A percentile compares a stretch with the other conserved stretches of the same genome.
Conservation (phyloP, 805 yeast genomes). For the Danielozyma ontarioensis region DNA sequence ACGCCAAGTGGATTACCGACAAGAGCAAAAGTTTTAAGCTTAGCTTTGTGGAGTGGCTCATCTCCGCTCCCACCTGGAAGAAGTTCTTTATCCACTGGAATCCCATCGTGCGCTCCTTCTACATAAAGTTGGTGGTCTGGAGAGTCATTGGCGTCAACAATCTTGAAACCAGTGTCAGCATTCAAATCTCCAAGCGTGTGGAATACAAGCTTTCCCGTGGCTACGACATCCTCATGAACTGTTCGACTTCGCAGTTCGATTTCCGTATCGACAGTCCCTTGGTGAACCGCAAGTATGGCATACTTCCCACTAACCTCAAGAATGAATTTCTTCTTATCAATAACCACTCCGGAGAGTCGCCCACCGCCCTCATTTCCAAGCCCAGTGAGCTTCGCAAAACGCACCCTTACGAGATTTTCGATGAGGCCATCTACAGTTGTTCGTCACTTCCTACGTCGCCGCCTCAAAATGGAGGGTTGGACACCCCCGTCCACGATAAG, state of each 20-base stretch:
- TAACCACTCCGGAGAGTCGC: conserved; percentile 4
- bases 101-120: conserved; percentile 69
- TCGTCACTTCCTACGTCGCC: conserved; percentile 16
- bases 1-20: conserved; percentile 35
- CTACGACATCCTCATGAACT: conserved; percentile 12
- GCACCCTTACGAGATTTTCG: conserved; percentile 60
- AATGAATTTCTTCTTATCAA: conserved; percentile 10
- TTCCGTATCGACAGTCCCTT: conserved; percentile 35
- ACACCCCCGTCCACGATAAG: not conserved
- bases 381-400: conserved; percentile 41
- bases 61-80: conserved; percentile 47
- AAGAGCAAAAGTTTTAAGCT: conserved; percentile 39
- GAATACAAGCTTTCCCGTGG: conserved; percentile 26
- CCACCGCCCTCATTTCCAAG: conserved; percentile 13
- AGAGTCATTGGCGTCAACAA: conserved; percentile 45
- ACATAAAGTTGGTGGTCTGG: conserved; percentile 64
- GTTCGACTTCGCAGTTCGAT: conserved; percentile 9
- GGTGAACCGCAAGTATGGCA: conserved; percentile 46
- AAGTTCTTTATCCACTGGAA: conserved; percentile 72
- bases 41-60: conserved; percentile 50
- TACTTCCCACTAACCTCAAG: conserved; percentile 28
- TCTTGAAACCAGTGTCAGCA: conserved; percentile 27
- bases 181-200: conserved; percentile 25
- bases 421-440: conserved; percentile 54
- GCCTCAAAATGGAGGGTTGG: not conserved